Base-by-base conservation (phyloP, 1,284 basidiomycete species). In the Tilletiaria anomala region DNA sequence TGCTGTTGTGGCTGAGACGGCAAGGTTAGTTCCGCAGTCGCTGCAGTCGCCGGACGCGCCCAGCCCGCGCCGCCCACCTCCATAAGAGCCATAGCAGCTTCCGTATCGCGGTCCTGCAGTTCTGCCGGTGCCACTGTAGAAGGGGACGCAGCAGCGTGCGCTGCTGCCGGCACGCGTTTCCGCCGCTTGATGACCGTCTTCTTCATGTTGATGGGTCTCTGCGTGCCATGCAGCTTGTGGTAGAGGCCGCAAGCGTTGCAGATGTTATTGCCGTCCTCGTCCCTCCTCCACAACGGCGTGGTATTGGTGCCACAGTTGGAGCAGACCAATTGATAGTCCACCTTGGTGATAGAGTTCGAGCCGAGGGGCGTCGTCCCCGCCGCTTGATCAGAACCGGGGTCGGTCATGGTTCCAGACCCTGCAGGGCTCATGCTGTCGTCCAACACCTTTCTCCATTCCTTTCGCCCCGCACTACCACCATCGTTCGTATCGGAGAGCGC, bases 101-200 rank as follows among this genome's bases (percentile, higher is more conserved):
- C 61, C 18, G 54, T 57, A 32, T 62, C 57, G 22, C 58, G 46
- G 21, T 52, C 55, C 31, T 56, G 35, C 6, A 37, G 35, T 15
- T 37, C 15, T 6, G 21, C 19, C 23, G 24, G 36, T 8, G 36
- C 8, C 10, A 17, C 22, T 11, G 36, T 24, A 26, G 36, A 22
- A 16, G 36, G 23, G n/a, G 23, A 22, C 5, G 23, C 36, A 3
- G 36, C 36, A 15, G 36, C 20, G 1, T 22, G 23, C 12, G 21
- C 22, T 2, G 36, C 23, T 5, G 22, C 36, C 37, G 88, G 84
- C 21, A 96, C 86, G 54, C 91, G 80, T 72, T 96, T 96, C 50
- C 91, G 76, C 26, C 91, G 78, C 73, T 97, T 97, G 74, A 97
- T 97, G 56, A 94, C 87, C 3, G 85, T 83, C 74, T 96, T 94